A percentile compares a stretch with the other conserved stretches of the same genome.
These are phyloP conservation scores for Aureococcus anophagefferens DNA, from an alignment of 108 stramenopile genomes.

Conservation along the genomic window DNA sequence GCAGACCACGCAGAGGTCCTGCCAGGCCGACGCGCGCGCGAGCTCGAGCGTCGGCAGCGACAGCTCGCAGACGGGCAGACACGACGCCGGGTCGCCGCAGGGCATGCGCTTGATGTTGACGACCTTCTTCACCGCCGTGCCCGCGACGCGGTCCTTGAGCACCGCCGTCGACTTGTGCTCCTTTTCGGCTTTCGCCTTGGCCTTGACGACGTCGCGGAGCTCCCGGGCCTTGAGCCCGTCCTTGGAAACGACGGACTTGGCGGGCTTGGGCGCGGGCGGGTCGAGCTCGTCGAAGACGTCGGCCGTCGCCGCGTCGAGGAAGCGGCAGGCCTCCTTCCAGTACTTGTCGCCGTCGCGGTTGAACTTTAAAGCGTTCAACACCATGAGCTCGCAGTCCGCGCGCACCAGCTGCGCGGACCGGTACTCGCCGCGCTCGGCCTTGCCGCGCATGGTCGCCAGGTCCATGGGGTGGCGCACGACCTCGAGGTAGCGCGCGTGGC, in stretches of 20 bases:
- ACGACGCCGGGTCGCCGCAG: conserved; percentile 39
- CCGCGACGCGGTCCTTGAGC: conserved; percentile 15
- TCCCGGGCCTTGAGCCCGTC: conserved; percentile 14
- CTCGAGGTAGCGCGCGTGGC: conserved; percentile 30
- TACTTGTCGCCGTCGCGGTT: conserved; percentile 44
- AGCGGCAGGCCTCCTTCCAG: conserved; percentile 60
- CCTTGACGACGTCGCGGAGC: conserved; percentile 44
- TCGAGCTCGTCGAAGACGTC: conserved; percentile 14
- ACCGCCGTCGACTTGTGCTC: conserved; percentile 56
- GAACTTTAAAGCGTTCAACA: conserved; percentile 67
- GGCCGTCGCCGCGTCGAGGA: conserved; percentile 31
- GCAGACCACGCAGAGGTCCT: conserved; percentile 58
- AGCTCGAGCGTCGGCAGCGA: conserved; percentile 32
- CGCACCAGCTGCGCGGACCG: conserved; percentile 48
- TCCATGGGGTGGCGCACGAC: conserved; percentile 45
- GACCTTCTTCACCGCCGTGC: background rate
- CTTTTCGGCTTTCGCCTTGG: conserved; percentile 48
- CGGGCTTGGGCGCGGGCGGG: background rate
- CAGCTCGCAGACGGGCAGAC: conserved; percentile 42
- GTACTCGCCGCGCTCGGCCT: conserved; percentile 49
- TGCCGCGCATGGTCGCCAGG: conserved; percentile 32
- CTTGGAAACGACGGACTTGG: background rate
- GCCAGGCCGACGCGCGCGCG: conserved; percentile 45
- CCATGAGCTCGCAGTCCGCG: conserved; percentile 69
- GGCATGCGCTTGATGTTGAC: background rate